Conservation (phyloP, 2,329 filamentous ascomycete genomes). For the Penicillium sp. region DNA sequence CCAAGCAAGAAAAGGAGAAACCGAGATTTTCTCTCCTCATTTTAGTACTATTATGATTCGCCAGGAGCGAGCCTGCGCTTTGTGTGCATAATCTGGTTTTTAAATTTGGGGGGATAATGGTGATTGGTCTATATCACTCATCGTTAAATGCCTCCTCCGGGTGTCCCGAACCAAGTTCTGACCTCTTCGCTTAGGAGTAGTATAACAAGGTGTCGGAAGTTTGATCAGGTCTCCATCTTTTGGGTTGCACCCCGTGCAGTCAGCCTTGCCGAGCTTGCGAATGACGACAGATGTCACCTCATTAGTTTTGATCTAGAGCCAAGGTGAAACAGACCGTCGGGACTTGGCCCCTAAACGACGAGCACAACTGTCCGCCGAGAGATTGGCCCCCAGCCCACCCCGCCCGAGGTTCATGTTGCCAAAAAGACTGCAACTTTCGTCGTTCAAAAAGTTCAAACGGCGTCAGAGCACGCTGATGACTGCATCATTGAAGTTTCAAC, state of each 20-base stretch:
- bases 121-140: background rate
- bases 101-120: background rate
- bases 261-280: constrained; percentile 4
- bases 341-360: constrained; percentile 7
- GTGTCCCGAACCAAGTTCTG: background rate
- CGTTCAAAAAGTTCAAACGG: background rate
- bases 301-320: background rate
- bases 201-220: background rate
- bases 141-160: background rate
- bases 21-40: background rate
- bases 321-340: constrained; percentile 16
- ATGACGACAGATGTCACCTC: constrained; percentile 1
- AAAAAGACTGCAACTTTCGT: constrained; percentile 17
- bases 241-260: background rate
- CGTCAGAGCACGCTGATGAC: background rate
- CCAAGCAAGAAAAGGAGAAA: background rate
- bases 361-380: constrained; percentile 1
- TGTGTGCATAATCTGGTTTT: background rate
- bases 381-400: constrained; percentile 2
- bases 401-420: constrained; percentile 11
- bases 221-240: background rate
- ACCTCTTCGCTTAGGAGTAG: background rate
- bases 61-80: background rate
- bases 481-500: background rate
- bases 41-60: background rate